phyloP scores from a whole-genome alignment of 2,329 filamentous ascomycete genomes.

The Metarhizium humberi region DNA sequence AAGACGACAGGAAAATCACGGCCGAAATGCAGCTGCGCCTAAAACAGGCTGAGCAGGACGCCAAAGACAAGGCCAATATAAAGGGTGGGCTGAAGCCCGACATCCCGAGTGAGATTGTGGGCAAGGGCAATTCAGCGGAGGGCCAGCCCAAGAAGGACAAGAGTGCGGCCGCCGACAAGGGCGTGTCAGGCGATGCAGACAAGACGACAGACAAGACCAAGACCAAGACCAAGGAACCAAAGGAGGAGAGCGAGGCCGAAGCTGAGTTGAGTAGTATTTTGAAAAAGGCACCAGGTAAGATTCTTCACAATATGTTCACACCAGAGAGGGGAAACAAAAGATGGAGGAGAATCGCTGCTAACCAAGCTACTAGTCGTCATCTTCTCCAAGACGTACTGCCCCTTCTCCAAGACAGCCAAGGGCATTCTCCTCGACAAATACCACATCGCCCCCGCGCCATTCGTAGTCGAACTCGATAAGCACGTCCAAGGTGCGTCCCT shows the following conservation, averaged over 20 bases:
- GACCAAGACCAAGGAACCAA: slow-evolving; percentile 33
- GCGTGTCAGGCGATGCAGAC: not conserved
- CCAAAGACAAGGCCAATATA: slow-evolving; percentile 50
- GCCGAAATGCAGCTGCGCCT: slow-evolving; percentile 50
- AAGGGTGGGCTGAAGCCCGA: slow-evolving; percentile 41
- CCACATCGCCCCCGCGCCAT: slow-evolving; percentile 69
- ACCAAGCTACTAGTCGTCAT: slow-evolving; percentile 62
- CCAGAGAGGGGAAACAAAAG: no score
- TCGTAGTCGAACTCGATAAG: slow-evolving; percentile 82
- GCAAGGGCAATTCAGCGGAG: slow-evolving; percentile 47
- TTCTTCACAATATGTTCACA: not conserved
- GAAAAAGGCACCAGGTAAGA: slow-evolving; percentile 73
- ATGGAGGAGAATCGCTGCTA: not conserved
- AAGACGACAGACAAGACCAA: slow-evolving; percentile 4
- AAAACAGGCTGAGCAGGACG: slow-evolving; percentile 58
- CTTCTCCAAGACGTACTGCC: slow-evolving; percentile 93
- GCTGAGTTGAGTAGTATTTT: slow-evolving; percentile 68
- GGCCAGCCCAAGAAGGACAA: slow-evolving; percentile 32
- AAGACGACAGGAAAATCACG: slow-evolving; percentile 43
- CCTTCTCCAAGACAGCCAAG: slow-evolving; percentile 78
- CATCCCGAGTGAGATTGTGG: slow-evolving; percentile 46
- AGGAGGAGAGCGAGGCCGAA: slow-evolving; percentile 56
- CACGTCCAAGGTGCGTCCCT: slow-evolving; percentile 65
- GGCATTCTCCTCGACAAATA: slow-evolving; percentile 76
- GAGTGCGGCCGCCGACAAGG: slow-evolving; percentile 13